Evolutionary conservation across 331 rosid species (phyloP).

Genomic region (Stylosanthes scabra): DNA sequence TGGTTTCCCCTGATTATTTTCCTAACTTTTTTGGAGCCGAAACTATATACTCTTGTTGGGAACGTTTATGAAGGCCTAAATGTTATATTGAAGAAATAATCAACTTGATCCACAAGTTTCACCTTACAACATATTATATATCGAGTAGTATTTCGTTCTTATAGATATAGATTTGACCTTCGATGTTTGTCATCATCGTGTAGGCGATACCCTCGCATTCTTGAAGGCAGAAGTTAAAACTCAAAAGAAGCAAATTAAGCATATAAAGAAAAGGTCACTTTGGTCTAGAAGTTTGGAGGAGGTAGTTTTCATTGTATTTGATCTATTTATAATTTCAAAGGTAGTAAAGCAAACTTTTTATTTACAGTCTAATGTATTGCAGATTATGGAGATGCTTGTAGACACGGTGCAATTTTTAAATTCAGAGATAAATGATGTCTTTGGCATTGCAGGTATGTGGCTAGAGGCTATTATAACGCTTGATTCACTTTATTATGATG

Average conservation of each 20-base stretch:
- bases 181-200: constrained; percentile 34
- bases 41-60: constrained; percentile 29
- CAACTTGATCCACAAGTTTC: constrained; percentile 31
- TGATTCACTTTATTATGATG: constrained; percentile 17
- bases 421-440: constrained; percentile 64
- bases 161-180: constrained; percentile 32
- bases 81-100: constrained; percentile 14
- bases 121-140: constrained; percentile 13
- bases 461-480: constrained; percentile 20
- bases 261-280: constrained; percentile 78
- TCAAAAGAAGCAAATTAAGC: constrained; percentile 71
- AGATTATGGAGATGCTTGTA: constrained; percentile 84
- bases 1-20: constrained; percentile 14
- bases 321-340: background rate
- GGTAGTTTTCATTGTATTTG: constrained; percentile 51
- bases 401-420: constrained; percentile 66
- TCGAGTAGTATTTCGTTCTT: constrained; percentile 26
- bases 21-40: constrained; percentile 8
- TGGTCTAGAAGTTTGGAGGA: constrained; percentile 86
- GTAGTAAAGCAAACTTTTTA: constrained; percentile 17
- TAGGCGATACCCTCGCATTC: constrained; percentile 63
- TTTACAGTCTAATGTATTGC: constrained; percentile 46
- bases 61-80: constrained; percentile 1
- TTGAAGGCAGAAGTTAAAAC: constrained; percentile 65
- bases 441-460: constrained; percentile 60